phyloP scores from a whole-genome alignment of 176 grass and related monocot species.

The Juncus effusus region DNA sequence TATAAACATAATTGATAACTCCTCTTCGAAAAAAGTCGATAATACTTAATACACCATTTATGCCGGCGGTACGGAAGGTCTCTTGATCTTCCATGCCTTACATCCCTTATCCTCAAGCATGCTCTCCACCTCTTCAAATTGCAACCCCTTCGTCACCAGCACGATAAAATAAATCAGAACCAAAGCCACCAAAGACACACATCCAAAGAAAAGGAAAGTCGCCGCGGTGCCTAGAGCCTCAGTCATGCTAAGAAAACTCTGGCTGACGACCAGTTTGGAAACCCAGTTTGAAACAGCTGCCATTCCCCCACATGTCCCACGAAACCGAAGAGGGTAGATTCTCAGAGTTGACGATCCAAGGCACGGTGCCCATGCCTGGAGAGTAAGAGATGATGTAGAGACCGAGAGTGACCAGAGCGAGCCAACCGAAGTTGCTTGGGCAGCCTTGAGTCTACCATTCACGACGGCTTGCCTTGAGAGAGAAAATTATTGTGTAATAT shows the following conservation, averaged over 20 bases:
- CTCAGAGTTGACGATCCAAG: slow-evolving; percentile 96
- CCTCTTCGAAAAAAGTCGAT: no score
- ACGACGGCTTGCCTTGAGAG: no score
- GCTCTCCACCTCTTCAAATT: slow-evolving; percentile 92
- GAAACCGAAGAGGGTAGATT: slow-evolving; percentile 76
- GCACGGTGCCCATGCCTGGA: no score
- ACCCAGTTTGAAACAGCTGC: slow-evolving; percentile 89
- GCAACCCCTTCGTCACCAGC: slow-evolving; percentile 88
- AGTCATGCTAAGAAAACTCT: slow-evolving; percentile 71
- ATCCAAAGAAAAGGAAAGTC: slow-evolving; percentile 75
- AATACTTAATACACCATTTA: no score
- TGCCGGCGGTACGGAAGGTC: background rate
- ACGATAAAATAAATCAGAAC: slow-evolving; percentile 67
- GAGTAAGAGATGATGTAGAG: no score
- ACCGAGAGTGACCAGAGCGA: no score
- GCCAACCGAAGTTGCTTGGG: no score
- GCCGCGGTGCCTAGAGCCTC: slow-evolving; percentile 52
- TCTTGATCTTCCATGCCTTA: slow-evolving; percentile 44
- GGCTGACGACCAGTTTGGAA: slow-evolving; percentile 60
- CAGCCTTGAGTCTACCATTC: no score
- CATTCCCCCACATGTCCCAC: slow-evolving; percentile 69
- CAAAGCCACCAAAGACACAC: slow-evolving; percentile 47
- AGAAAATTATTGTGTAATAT: no score
- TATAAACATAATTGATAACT: no score
- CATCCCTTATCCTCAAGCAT: slow-evolving; percentile 50